phyloP scores from a whole-genome alignment of 129 eudicot genomes.

The Logfia minima region DNA sequence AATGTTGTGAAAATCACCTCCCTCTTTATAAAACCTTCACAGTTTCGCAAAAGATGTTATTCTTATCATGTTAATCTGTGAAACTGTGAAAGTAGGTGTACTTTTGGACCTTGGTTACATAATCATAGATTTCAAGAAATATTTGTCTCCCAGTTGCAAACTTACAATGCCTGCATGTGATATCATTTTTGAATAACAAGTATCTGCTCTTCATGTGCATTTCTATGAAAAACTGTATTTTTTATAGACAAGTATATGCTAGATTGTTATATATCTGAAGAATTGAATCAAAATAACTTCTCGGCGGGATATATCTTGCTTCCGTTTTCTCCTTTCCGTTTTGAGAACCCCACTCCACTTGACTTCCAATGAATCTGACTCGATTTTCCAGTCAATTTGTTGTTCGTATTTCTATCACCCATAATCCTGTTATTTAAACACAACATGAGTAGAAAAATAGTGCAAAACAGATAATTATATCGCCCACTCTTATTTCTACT shows the following conservation, averaged over 20 bases:
- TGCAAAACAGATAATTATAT: no score
- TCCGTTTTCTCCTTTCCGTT: slow-evolving; percentile 31
- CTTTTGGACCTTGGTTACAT: not conserved
- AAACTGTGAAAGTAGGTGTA: not conserved
- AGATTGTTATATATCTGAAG: not conserved
- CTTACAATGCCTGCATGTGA: slow-evolving; percentile 6
- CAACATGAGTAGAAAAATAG: no score
- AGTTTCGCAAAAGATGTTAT: no score
- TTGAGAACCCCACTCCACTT: slow-evolving; percentile 26
- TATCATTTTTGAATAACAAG: not conserved
- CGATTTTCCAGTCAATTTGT: not conserved
- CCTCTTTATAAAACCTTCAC: no score
- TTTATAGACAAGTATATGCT: not conserved
- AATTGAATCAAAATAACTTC: slow-evolving; percentile 31
- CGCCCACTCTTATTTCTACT: no score
- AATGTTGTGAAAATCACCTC: no score
- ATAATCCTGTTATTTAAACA: slow-evolving; percentile 23
- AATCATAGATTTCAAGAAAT: not conserved
- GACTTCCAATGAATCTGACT: slow-evolving; percentile 26
- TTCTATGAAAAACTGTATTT: not conserved
- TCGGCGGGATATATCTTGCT: slow-evolving; percentile 57
- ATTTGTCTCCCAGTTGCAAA: not conserved
- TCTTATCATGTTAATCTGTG: no score
- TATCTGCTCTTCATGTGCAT: slow-evolving; percentile 4
- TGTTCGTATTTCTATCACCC: slow-evolving; percentile 24